Evolutionary conservation across 1,284 basidiomycete species (phyloP), one percentile per base, ranked within the genome.

Genomic region (Rugosomyces carneus): DNA sequence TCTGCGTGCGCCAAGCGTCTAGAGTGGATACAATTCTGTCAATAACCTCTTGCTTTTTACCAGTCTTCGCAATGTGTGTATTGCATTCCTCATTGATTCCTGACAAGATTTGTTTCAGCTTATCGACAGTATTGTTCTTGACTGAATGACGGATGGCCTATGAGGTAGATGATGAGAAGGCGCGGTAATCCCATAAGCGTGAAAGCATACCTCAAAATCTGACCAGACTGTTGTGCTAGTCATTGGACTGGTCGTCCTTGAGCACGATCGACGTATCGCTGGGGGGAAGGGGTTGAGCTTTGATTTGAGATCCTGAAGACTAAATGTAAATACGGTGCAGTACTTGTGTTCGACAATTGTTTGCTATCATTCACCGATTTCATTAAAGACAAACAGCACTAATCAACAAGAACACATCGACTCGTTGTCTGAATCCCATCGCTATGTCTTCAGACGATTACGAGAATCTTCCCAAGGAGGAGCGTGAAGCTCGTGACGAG

Each of bases 41-140:
- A 58, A 91, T 89, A 38, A 91, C 75, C 21, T 90, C 87, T 54
- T 85, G 80, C 61, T 92, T 92, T 68, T 84, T 88, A 27, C 89
- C 89, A n/a, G 82, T 74, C 63, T 86, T 85, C 43, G 76, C 72
- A 20, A 90, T 68, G 54, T 76, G 74, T 4, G 78, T 77, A 42
- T 69, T 66, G 58, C 86, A 86, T 59, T 86, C 78, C 35, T 87
- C 81, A 68, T 89, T 89, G 56, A 90, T 70, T 21, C 78, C 78
- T 26, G 68, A 65, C 45, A 91, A 70, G 53, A 89, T 84, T 57
- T 79, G 76, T 64, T 91, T 91, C 54, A 90, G 77, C 61, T 72
- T 78, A 64, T 89, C 89, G 49, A 91, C 85, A 5, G 85, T 93
- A 65, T 75, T 72, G 56, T 63, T 64, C 62, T 65, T 69, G 54